Conservation (phyloP, 1,284 basidiomycete genomes). For the Inonotus obliquus region DNA sequence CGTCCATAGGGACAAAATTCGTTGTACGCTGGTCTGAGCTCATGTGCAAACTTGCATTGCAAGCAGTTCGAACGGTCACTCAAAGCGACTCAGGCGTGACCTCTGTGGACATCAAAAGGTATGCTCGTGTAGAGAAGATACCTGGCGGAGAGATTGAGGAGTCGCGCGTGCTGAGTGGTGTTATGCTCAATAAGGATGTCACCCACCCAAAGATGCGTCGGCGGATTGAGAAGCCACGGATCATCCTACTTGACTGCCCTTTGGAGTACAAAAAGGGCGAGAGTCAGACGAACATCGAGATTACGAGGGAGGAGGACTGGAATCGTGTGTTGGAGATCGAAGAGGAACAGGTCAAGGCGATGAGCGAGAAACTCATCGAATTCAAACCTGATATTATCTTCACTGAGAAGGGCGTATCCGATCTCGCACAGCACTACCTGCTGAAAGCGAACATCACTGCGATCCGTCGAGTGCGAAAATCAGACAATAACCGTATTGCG, state of each 20-base stretch:
- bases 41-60: constrained; percentile 93
- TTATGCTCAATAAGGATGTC: constrained; percentile 99
- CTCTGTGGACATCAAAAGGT: constrained; percentile 97
- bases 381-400: constrained; percentile 95
- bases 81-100: constrained; percentile 63
- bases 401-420: constrained; percentile 97
- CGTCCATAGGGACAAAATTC: constrained; percentile 99
- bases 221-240: constrained; percentile 86
- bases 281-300: constrained; percentile 98
- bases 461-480: constrained; percentile 93
- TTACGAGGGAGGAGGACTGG: constrained; percentile 94
- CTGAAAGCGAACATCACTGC: constrained; percentile 88
- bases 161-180: constrained; percentile 81
- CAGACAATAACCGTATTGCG: constrained; percentile 98
- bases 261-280: constrained; percentile 99
- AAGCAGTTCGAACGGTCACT: constrained; percentile 86
- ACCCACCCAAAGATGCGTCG: constrained; percentile 97
- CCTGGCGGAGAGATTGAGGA: constrained; percentile 98
- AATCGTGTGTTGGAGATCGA: constrained; percentile 91
- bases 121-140: constrained; percentile 96
- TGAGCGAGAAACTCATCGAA: constrained; percentile 86
- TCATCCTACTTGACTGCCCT: constrained; percentile 92
- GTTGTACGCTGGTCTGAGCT: constrained; percentile 95
- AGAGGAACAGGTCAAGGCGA: constrained; percentile 92
- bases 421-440: constrained; percentile 92